Evolutionary conservation across 768 basidiomycete genomes (phyloP).

Genomic region (Phaeotremella skinneri): DNA sequence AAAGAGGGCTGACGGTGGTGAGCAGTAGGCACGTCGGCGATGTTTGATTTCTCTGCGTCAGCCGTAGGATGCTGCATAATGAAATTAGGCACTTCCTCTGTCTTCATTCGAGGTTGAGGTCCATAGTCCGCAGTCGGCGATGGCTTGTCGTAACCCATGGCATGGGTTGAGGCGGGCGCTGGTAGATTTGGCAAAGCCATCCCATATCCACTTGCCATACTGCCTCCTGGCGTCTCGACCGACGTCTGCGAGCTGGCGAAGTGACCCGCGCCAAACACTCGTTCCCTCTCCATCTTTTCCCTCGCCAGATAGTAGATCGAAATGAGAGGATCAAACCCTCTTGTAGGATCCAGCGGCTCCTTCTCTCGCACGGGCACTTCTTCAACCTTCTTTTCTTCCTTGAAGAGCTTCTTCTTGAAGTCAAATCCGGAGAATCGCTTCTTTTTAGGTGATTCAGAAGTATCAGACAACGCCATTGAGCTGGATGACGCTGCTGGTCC

Average conservation of each 20-base stretch:
- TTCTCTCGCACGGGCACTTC: constrained; percentile 34
- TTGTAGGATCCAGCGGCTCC: constrained; percentile 69
- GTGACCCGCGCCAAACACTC: constrained; percentile 86
- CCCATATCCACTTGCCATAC: constrained; percentile 22
- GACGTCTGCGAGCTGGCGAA: constrained; percentile 87
- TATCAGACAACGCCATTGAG: constrained; percentile 36
- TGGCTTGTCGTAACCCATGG: constrained; percentile 72
- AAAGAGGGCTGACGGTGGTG: constrained; percentile 32
- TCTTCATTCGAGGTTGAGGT: constrained; percentile 27
- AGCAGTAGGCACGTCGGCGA: constrained; percentile 39
- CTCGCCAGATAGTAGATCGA: constrained; percentile 95
- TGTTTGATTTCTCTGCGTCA: constrained; percentile 42
- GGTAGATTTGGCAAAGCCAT: constrained; percentile 48
- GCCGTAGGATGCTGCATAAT: constrained; percentile 53
- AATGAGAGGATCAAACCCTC: constrained; percentile 89
- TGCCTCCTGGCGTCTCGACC: constrained; percentile 34
- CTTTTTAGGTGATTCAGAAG: constrained; percentile 55
- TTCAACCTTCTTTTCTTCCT: constrained; percentile 45
- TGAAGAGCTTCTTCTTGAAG: constrained; percentile 82
- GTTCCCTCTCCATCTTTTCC: constrained; percentile 92
- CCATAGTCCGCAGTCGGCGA: constrained; percentile 49
- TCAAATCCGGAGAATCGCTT: constrained; percentile 93
- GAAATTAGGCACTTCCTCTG: constrained; percentile 37
- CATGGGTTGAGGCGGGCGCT: constrained; percentile 52
- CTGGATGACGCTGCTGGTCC: constrained; percentile 28